Conservation (phyloP, 2,329 filamentous ascomycete genomes). For the Pyricularia sp. region DNA sequence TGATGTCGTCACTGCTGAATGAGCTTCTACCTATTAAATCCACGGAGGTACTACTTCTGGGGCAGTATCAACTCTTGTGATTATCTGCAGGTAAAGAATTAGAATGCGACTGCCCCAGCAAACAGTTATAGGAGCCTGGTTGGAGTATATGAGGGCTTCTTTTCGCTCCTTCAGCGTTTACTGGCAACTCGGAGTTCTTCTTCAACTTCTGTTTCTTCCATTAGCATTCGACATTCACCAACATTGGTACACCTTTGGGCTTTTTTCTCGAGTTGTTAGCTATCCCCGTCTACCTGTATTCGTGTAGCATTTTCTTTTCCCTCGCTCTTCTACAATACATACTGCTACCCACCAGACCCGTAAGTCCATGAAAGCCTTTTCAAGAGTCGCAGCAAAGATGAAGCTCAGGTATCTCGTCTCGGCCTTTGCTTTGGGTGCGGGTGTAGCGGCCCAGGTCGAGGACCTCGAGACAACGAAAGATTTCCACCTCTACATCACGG, state of each 20-base stretch:
- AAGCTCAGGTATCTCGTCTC: not conserved
- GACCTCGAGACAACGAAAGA: constrained; percentile 16
- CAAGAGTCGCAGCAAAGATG: not conserved
- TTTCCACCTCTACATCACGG: constrained; percentile 20
- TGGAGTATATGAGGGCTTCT: not conserved
- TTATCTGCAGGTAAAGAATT: not conserved
- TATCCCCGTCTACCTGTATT: not conserved
- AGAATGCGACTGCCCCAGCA: not conserved
- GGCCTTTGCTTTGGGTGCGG: not conserved
- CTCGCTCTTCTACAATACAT: not conserved
- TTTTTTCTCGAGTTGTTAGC: not conserved
- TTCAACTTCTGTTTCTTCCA: not conserved
- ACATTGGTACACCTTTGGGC: not conserved
- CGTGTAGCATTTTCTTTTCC: not conserved
- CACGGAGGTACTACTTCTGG: not conserved
- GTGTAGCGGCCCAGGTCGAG: not conserved
- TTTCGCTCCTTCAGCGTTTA: constrained; percentile 4
- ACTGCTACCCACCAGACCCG: not conserved
- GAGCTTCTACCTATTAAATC: not conserved
- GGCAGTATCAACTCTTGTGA: not conserved
- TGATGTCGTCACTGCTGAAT: not conserved
- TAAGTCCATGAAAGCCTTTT: not conserved
- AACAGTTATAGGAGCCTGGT: not conserved
- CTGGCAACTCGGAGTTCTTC: not conserved
- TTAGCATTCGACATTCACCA: not conserved